Base-by-base conservation (phyloP, 352 stramenopile species). In the Globisporangium camurandrum region DNA sequence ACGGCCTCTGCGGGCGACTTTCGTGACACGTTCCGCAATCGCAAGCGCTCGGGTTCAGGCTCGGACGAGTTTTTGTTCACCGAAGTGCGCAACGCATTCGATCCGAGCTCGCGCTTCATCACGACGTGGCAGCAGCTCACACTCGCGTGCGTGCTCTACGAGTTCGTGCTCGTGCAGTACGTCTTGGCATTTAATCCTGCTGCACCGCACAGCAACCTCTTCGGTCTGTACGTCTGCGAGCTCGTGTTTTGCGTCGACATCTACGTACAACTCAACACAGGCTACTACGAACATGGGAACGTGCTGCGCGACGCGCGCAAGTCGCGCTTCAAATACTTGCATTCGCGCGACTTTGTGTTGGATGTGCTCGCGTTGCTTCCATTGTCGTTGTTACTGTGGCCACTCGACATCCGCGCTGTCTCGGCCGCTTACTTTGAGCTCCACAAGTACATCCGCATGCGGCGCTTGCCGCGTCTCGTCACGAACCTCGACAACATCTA, bases 241-340 rank as follows among this genome's bases (percentile, higher is more conserved):
- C 10, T 77, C 10, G 45, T 84, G 26, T 88, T 88, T 46, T 69
- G 54, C 40, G 49, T 61, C 28, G 77, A 88, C 56, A 67, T 86
- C 23, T 86, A 81, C 54, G 72, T 88, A 17, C 77, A 84, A 39
- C 65, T 86, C 39, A 71, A 86, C 59, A 88, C 73, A 22, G 75
- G 77, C 10, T 87, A 82, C 63, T 88, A 87, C 49, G 67, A 86
- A 41, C 64, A 79, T 33, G 77, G 77, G 42, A 81, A 86, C 36
- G 60, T 88, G 27, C 59, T 88, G 27, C 75, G 74, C 8, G 74
- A 85, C 51, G 67, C 64, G 17, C 23, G 61, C 22, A 84, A 80
- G 24, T 81, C 72, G 8, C 56, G 72, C n/a, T 48, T 61, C 28
- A 86, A 86, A 46, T 88, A 88, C 61, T 51, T 86, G 1, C 63